Base-by-base conservation (phyloP, 257 asterid species). In the Gynochthodes officinalis region DNA sequence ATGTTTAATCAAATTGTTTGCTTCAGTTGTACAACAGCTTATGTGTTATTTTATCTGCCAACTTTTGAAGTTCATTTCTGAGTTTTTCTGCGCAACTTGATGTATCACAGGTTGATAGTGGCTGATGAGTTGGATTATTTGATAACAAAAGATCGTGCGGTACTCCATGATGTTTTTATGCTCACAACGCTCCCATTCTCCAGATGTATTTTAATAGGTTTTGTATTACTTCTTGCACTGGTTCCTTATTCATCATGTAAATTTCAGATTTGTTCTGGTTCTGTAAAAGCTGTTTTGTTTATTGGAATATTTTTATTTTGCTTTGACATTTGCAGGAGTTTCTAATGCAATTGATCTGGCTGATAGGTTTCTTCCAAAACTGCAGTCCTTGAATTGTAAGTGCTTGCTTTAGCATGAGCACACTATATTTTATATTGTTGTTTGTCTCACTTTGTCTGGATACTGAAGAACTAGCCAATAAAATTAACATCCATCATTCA, bases 311-410 rank as follows among this genome's bases (percentile, higher is more conserved):
- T 61, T 82, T 74, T 2, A 54, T 40, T 74, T 65, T 60, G 46
- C 72, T 66, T 79, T 79, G 71, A 48, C 62, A 77, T 79, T 72
- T 81, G 50, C 94, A 95, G 98, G 99, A 81, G 83, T 92, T 42
- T 97, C 98, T 52, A 95, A 95, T 86, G 97, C 99, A 57, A 95
- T 95, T 81, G 98, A 95, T 83, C 80, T 95, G 64, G 97, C 99
- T 13, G 97, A 92, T 81, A 88, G 89, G 74, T 95, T 95, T 86
- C 96, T 95, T 39, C 98, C 98, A 28, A 95, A 90, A 79, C 84
- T 95, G 73, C 96, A 89, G 75, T 84, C 94, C 11, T 75, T 90
- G 74, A 95, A 85, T 69, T 92, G 99, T 95, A 83, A 95, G 99
- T 86, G 54, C 67, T 80, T 67, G 37, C 50, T 64, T 76, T 62